Percentiles rank a stretch among this genome's conserved stretches.
Evolutionary conservation across 2,329 filamentous ascomycete genomes (phyloP).

Genomic region (Ophiosphaerella narmari): DNA sequence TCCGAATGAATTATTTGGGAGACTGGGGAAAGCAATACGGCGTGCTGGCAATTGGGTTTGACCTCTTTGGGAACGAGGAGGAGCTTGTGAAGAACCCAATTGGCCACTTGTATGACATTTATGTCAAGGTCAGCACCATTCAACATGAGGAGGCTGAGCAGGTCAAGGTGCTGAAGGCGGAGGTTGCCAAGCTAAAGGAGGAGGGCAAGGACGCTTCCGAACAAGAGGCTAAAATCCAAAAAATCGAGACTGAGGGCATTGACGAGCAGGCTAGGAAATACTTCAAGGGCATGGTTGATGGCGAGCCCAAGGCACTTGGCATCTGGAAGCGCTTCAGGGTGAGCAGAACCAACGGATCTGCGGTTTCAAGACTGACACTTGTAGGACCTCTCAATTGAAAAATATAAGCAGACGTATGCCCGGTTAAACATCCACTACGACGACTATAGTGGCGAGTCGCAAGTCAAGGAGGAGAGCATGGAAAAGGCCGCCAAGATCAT

Average conservation of each 20-base stretch:
- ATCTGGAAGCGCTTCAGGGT: conserved; percentile 66
- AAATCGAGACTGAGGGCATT: conserved; percentile 44
- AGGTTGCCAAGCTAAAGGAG: conserved; percentile 42
- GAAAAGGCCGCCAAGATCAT: conserved; percentile 63
- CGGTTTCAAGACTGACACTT: conserved; percentile 7
- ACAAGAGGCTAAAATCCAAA: conserved; percentile 48
- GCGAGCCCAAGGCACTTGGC: conserved; percentile 61
- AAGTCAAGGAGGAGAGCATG: conserved; percentile 67
- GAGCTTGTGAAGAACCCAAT: conserved; percentile 74
- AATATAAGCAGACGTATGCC: conserved; percentile 67
- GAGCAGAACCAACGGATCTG: not conserved
- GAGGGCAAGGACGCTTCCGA: conserved; percentile 50
- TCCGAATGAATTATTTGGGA: conserved; percentile 75
- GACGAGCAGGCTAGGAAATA: conserved; percentile 76
- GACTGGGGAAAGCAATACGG: conserved; percentile 80
- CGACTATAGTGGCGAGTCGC: conserved; percentile 71
- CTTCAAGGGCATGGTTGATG: conserved; percentile 71
- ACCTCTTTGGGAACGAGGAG: conserved; percentile 75
- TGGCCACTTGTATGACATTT: conserved; percentile 81
- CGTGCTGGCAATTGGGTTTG: conserved; percentile 73
- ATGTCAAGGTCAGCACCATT: conserved; percentile 73
- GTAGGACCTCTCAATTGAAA: conserved; percentile 64
- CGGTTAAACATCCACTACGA: conserved; percentile 69
- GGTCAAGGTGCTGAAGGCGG: conserved; percentile 61
- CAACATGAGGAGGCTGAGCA: conserved; percentile 68